Evolutionary conservation across 805 yeast genomes (phyloP), one percentile per base, ranked within the genome.

Genomic region (Kodamaea laetipori): DNA sequence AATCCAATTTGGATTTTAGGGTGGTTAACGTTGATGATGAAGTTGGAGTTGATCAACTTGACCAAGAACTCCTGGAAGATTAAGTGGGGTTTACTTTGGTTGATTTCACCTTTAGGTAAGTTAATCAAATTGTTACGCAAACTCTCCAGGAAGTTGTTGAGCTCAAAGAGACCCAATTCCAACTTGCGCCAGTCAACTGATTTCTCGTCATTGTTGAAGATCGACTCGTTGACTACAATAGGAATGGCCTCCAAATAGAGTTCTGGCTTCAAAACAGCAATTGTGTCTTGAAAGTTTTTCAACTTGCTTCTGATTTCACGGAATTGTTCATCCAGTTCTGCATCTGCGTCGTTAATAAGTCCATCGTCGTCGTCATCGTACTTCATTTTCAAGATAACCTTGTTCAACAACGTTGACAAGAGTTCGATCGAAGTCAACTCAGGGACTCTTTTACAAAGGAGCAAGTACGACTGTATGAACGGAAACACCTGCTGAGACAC

Each of bases 131-230:
- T 88, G 55, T 82, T 86, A 61, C 88, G 80, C 45, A 90, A 71
- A 44, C 86, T 78, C 48, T 92, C 98, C 39, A 90, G 81, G 51
- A 84, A 82, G 51, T 82, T 84, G 41, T 81, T 78, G 57, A 94
- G 74, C 64, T 90, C 95, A 60, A 74, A 90, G 41, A 94, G 69
- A 2, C 96, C 97, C 50, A 94, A 73, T 64, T 94, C 99, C 30
- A 88, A 73, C 19, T 77, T 79, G 59, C 89, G 79, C 98, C 98
- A 90, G 50, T 82, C 80, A 18, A 39, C 39, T n/a, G 44, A 46
- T 19, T 27, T 30, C 11, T 38, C 41, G 6, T 45, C 48, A 18
- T 41, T 26, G 8, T 19, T 13, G 55, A 71, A 66, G 40, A 77
- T 53, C 19, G 43, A 32, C 52, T 73, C 64, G 54, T 80, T 72